Conservation (phyloP, 257 asterid species). For the Fraxinus cuspidata region DNA sequence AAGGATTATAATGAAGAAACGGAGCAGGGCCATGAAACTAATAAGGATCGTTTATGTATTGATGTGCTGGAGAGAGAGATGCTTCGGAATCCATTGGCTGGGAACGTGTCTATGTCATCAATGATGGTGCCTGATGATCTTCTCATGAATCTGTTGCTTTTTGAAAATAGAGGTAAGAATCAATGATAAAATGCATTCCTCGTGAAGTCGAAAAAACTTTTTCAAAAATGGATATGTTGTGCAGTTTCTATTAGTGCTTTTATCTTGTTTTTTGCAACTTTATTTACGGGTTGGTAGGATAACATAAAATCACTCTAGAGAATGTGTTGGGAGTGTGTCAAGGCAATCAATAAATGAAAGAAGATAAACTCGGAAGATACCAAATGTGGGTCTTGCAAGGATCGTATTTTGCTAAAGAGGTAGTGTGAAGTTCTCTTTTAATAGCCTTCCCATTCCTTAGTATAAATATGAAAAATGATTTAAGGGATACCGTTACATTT, state of each 20-base stretch:
- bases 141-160: conserved; percentile 70
- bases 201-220: background rate
- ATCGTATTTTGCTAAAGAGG: background rate
- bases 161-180: conserved; percentile 77
- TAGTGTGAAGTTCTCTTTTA: background rate
- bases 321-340: background rate
- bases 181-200: background rate
- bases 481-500: background rate
- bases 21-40: conserved; percentile 65
- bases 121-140: conserved; percentile 74
- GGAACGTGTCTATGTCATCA: conserved; percentile 48
- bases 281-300: background rate
- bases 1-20: conserved; percentile 64
- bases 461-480: background rate
- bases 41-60: conserved; percentile 69
- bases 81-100: conserved; percentile 61
- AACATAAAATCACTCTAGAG: background rate
- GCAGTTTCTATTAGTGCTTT: background rate
- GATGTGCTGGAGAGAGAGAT: conserved; percentile 75
- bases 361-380: background rate
- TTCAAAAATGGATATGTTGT: background rate
- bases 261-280: too few species aligned
- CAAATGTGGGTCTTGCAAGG: too few species aligned
- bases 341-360: background rate
- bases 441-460: background rate